Evolutionary conservation across 2,329 filamentous ascomycete genomes (phyloP), one percentile per base, ranked within the genome.

Genomic region (Ophiostoma novo-ulmi): DNA sequence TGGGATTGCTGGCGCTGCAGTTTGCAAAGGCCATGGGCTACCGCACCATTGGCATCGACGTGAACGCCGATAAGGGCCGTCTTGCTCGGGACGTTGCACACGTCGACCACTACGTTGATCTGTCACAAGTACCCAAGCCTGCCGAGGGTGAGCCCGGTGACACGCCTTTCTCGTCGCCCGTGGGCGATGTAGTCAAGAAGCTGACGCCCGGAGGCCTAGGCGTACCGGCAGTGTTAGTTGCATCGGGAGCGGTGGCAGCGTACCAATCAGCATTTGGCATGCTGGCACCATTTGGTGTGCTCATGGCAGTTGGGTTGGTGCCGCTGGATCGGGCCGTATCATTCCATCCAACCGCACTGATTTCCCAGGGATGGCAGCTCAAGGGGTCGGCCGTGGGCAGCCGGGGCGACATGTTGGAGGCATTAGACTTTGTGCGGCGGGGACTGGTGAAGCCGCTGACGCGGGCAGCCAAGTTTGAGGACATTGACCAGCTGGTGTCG

Each of bases 21-120:
- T 82, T 77, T 70, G 81, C 80, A 1, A 77, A 75, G 61, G 78
- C 81, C 0, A 82, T 82, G 81, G 81, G 81, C 0, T 80, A 79
- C 41, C 78, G 79, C 0, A 78, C 81, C 0, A 76, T 81, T 35
- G 80, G 80, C 7, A 73, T 82, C 20, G 81, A 83, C 58, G 75
- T 77, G 0, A 80, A 80, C 0, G 67, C 72, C 1, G 75, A 74
- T 0, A 80, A 79, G 71, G 75, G 76, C 13, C 52, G 75, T 7
- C 69, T 76, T 7, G 74, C 74, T 3, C 73, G 76, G n/a, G 52
- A 39, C 13, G 61, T 69, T 17, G 73, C 64, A n/a, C 79, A 79
- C 20, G 80, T 79, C 0, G 80, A 82, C 58, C 74, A 75, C 14
- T 82, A 79, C 70, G 74, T 82, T 6, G 81, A 82, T 44, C 77